phyloP scores from a whole-genome alignment of 345 rosid species.

The Raphanus raphanistrum region DNA sequence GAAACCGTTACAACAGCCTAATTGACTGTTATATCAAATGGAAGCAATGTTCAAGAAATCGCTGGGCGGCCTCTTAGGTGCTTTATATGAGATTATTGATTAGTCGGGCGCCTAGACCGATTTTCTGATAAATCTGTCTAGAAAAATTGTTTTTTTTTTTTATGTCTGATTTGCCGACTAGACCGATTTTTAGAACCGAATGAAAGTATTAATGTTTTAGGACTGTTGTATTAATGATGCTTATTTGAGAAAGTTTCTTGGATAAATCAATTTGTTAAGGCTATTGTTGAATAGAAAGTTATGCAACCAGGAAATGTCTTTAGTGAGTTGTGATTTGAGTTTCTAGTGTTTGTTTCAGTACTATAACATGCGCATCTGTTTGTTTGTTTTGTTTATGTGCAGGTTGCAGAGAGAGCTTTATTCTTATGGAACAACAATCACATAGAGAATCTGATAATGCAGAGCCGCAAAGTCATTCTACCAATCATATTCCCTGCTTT shows the following conservation, averaged over 20 bases:
- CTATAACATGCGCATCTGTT: not conserved
- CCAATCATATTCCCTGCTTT: constrained; percentile 65
- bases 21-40: no score
- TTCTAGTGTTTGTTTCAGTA: constrained; percentile 14
- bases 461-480: constrained; percentile 58
- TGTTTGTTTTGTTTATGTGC: constrained; percentile 15
- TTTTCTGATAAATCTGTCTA: no score
- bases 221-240: constrained; percentile 8
- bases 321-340: constrained; percentile 1
- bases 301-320: not conserved
- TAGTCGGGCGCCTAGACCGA: not conserved
- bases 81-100: not conserved
- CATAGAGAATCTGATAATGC: constrained; percentile 63
- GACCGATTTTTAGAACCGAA: not conserved
- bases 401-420: constrained; percentile 80
- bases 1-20: no score
- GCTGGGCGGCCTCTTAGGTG: not conserved
- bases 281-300: not conserved
- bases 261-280: not conserved
- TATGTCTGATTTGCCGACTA: no score
- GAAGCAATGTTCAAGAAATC: not conserved
- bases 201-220: not conserved
- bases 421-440: constrained; percentile 77
- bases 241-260: not conserved
- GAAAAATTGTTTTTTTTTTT: no score